These are phyloP conservation scores for Leishmania aethiopica DNA, from an alignment of 208 protist species.

Conservation along the genomic window DNA sequence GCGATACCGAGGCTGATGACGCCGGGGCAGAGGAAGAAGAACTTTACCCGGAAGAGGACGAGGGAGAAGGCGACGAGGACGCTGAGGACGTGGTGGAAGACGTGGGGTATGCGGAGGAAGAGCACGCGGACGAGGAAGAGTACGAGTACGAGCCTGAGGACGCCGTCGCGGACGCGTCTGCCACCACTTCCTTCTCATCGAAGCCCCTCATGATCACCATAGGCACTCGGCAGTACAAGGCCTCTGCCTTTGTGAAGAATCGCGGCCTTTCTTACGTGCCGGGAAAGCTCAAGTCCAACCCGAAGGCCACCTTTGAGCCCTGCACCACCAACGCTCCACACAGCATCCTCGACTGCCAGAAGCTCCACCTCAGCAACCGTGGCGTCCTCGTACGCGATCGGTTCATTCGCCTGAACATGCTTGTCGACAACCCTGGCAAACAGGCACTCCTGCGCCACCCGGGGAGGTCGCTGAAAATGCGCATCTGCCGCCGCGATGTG, in stretches of 20 bases:
- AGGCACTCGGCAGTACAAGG: constrained; percentile 46
- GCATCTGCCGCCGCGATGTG: constrained; percentile 41
- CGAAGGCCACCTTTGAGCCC: constrained; percentile 51
- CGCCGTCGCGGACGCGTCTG: not conserved
- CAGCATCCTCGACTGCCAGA: constrained; percentile 62
- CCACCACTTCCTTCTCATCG: not conserved
- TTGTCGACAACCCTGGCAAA: constrained; percentile 60
- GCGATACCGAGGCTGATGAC: not conserved
- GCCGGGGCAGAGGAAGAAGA: not conserved
- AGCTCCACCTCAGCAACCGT: constrained; percentile 69
- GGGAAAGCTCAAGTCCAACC: constrained; percentile 50
- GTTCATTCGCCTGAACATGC: constrained; percentile 81
- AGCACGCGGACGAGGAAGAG: constrained; percentile 33
- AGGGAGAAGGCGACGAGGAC: constrained; percentile 21
- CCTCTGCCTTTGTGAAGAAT: constrained; percentile 67
- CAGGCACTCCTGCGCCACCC: constrained; percentile 56
- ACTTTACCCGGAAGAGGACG: not conserved
- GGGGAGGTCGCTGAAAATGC: constrained; percentile 32
- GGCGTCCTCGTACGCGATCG: constrained; percentile 61
- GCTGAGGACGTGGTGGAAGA: constrained; percentile 31
- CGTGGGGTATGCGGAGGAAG: constrained; percentile 18
- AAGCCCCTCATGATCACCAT: constrained; percentile 32
- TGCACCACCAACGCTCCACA: constrained; percentile 47
- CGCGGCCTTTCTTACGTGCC: constrained; percentile 42
- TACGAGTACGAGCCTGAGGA: constrained; percentile 43